phyloP scores from a whole-genome alignment of 2,329 filamentous ascomycete species.

The Triangularia setosa region DNA sequence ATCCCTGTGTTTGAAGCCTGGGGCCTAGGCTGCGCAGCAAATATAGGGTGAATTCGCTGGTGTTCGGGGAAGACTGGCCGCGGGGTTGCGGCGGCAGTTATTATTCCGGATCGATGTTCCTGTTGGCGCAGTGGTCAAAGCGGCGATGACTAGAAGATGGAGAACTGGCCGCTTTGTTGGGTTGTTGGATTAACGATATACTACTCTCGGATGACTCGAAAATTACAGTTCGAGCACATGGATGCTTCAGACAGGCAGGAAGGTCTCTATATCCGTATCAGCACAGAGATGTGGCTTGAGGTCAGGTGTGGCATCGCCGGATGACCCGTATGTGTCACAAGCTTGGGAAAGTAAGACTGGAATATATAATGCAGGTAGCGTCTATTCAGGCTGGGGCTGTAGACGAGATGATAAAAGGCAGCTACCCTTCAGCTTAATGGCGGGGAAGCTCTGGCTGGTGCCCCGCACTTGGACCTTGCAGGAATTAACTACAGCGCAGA shows the following conservation, averaged over 20 bases:
- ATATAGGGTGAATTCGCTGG: background rate
- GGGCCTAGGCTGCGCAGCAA: background rate
- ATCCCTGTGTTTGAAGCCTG: no score
- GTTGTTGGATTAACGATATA: background rate
- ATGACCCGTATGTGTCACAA: background rate
- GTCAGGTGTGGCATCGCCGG: background rate
- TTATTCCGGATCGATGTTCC: background rate
- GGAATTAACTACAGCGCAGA: background rate
- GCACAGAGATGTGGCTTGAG: background rate
- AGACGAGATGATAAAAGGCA: background rate
- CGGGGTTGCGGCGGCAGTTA: background rate
- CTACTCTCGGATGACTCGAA: background rate
- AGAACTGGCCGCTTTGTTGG: background rate
- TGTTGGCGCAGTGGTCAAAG: background rate
- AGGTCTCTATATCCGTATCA: no score
- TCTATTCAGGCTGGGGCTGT: background rate
- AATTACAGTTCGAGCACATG: background rate
- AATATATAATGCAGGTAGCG: background rate
- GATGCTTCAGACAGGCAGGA: background rate
- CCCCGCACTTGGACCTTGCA: constrained; percentile 15
- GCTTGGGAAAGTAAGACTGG: background rate
- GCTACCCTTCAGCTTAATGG: background rate
- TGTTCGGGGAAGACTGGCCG: background rate
- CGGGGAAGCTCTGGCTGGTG: constrained; percentile 10
- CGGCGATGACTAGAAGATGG: background rate